Percentiles rank a stretch among this genome's conserved stretches.
These are phyloP conservation scores for Neurospora sp. DNA, from an alignment of 495 filamentous ascomycete genomes.

Conservation along the genomic window DNA sequence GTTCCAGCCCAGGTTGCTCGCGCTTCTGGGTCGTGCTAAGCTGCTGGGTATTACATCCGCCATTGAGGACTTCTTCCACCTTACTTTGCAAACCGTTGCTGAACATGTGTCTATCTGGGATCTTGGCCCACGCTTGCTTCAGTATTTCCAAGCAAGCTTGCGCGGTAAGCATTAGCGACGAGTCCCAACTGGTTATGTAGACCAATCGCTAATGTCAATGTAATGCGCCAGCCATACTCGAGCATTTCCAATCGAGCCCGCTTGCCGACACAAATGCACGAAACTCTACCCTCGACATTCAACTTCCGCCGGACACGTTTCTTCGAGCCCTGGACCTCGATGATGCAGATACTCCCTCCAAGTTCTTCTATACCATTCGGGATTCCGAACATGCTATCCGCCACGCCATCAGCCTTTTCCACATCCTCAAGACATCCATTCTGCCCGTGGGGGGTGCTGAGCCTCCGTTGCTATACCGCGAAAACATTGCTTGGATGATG, in stretches of 20 bases:
- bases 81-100: slow-evolving; percentile 29
- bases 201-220: background rate
- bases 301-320: slow-evolving; percentile 15
- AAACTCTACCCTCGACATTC: slow-evolving; percentile 3
- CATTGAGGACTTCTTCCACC: slow-evolving; percentile 42
- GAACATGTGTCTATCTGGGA: slow-evolving; percentile 34
- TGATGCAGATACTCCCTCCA: background rate
- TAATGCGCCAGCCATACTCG: slow-evolving; percentile 12
- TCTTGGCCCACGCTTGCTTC: slow-evolving; percentile 30
- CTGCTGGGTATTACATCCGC: slow-evolving; percentile 32
- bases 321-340: slow-evolving; percentile 6
- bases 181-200: background rate
- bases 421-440: slow-evolving; percentile 11
- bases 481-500: slow-evolving; percentile 25
- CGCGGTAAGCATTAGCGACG: slow-evolving; percentile 20
- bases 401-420: slow-evolving; percentile 15
- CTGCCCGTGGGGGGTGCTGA: background rate
- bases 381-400: slow-evolving; percentile 17
- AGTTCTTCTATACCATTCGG: slow-evolving; percentile 9
- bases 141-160: slow-evolving; percentile 33
- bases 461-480: slow-evolving; percentile 7
- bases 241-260: slow-evolving; percentile 1
- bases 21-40: slow-evolving; percentile 40
- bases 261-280: background rate
- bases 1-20: slow-evolving; percentile 57